A percentile compares a stretch with the other conserved stretches of the same genome.
These are phyloP conservation scores for Camelina neglecta DNA, from an alignment of 345 rosid species.

Conservation along the genomic window DNA sequence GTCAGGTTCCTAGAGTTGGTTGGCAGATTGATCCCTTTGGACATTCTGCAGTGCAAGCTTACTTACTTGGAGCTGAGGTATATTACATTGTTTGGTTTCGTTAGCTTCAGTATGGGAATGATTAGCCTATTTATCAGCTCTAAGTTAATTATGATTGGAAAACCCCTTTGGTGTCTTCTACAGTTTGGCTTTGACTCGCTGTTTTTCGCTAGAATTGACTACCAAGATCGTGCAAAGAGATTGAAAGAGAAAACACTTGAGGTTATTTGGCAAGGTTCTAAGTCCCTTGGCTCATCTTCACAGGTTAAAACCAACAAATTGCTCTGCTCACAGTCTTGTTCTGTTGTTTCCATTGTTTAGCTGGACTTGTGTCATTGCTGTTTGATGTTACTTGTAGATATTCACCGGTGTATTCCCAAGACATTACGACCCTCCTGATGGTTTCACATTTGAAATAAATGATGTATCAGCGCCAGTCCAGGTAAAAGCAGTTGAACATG, in stretches of 20 bases:
- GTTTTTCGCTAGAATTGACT: conserved; percentile 93
- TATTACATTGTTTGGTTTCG: background rate
- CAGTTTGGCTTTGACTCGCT: conserved; percentile 96
- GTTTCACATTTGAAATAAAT: conserved; percentile 82
- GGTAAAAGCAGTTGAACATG: conserved; percentile 50
- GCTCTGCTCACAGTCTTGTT: conserved; percentile 9
- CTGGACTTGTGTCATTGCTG: conserved; percentile 22
- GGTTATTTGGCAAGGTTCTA: conserved; percentile 91
- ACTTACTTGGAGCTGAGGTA: conserved; percentile 97
- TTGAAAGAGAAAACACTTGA: conserved; percentile 81
- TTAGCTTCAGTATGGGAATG: conserved; percentile 7
- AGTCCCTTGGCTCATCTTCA: conserved; percentile 87
- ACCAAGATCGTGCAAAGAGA: conserved; percentile 92
- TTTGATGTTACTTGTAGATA: conserved; percentile 54
- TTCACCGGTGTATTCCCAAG: conserved; percentile 90
- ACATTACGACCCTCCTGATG: conserved; percentile 97
- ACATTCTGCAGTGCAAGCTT: conserved; percentile 94
- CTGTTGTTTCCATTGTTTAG: conserved; percentile 17
- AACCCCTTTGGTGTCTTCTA: conserved; percentile 38
- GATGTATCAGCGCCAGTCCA: conserved; percentile 90
- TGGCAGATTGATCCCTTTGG: conserved; percentile 99
- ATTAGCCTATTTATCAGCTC: conserved; percentile 4
- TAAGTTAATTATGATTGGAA: conserved; percentile 14
- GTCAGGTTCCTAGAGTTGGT: conserved; percentile 91
- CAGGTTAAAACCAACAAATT: conserved; percentile 58